A percentile compares a stretch with the other conserved stretches of the same genome.
Conservation (phyloP, 768 basidiomycete genomes). For the Crassisporium funariophilum region DNA sequence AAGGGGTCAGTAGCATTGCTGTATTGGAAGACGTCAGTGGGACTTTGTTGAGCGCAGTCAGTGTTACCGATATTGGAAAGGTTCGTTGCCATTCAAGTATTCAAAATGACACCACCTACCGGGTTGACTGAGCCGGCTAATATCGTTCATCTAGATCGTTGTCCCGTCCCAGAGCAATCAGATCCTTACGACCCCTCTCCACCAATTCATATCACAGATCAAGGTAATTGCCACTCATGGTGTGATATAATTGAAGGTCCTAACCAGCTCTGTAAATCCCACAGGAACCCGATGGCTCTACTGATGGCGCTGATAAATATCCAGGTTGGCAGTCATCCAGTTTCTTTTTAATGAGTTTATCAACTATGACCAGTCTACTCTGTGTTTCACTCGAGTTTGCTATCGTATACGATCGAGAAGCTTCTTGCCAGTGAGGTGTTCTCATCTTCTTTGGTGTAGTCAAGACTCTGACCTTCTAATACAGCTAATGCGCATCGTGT, state of each 20-base stretch:
- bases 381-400: slow-evolving; percentile 61
- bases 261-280: slow-evolving; percentile 2
- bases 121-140: too few species aligned
- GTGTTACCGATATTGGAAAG: slow-evolving; percentile 82
- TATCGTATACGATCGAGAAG: slow-evolving; percentile 77
- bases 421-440: slow-evolving; percentile 71
- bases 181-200: slow-evolving; percentile 66
- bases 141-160: slow-evolving; percentile 55
- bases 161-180: slow-evolving; percentile 82
- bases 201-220: slow-evolving; percentile 70
- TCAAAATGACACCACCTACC: too few species aligned
- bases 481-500: slow-evolving; percentile 79
- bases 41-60: slow-evolving; percentile 70
- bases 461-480: slow-evolving; percentile 1
- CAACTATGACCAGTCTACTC: slow-evolving; percentile 60
- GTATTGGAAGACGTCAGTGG: slow-evolving; percentile 70
- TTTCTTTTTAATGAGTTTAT: not conserved
- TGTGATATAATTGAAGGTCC: not conserved
- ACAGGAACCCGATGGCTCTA: slow-evolving; percentile 72
- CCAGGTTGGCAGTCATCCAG: slow-evolving; percentile 50
- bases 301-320: slow-evolving; percentile 77
- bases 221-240: slow-evolving; percentile 48
- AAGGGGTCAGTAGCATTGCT: slow-evolving; percentile 83
- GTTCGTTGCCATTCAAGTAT: slow-evolving; percentile 44
- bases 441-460: not conserved